These are phyloP conservation scores for Lojkania enalia DNA, from an alignment of 2,329 filamentous ascomycete species.

Conservation along the genomic window DNA sequence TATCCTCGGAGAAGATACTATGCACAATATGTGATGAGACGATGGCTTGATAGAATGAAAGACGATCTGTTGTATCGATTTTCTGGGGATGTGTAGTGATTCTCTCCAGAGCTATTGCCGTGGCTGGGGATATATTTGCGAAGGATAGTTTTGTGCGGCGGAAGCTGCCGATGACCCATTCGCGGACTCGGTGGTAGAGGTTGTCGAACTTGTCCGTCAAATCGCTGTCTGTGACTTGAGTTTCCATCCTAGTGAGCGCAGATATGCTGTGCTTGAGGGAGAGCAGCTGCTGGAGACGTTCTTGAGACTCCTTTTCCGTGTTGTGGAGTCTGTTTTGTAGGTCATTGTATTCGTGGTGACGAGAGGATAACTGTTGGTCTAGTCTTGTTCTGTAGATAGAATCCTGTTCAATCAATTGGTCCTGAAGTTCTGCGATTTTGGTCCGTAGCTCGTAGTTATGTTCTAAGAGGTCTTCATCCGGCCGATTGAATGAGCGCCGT, in stretches of 20 bases:
- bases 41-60: slow-evolving; percentile 39
- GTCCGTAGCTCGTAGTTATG: slow-evolving; percentile 30
- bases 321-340: slow-evolving; percentile 34
- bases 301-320: slow-evolving; percentile 60
- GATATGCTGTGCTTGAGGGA: slow-evolving; percentile 75
- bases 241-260: slow-evolving; percentile 63
- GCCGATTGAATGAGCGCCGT: slow-evolving; percentile 8
- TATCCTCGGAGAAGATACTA: slow-evolving; percentile 31
- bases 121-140: slow-evolving; percentile 20
- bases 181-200: slow-evolving; percentile 69
- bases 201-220: slow-evolving; percentile 65
- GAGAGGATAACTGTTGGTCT: slow-evolving; percentile 7
- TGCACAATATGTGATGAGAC: slow-evolving; percentile 30
- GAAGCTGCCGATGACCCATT: slow-evolving; percentile 74
- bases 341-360: slow-evolving; percentile 29
- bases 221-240: slow-evolving; percentile 66
- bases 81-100: slow-evolving; percentile 22
- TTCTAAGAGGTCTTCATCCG: slow-evolving; percentile 20
- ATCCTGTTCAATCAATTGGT: slow-evolving; percentile 26
- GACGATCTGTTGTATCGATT: slow-evolving; percentile 25
- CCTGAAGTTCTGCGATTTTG: slow-evolving; percentile 29
- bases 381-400: slow-evolving; percentile 14
- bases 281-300: slow-evolving; percentile 62
- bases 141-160: slow-evolving; percentile 60
- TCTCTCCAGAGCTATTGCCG: slow-evolving; percentile 16